A percentile compares a stretch with the other conserved stretches of the same genome.
Evolutionary conservation across 176 grass and related monocot species (phyloP).

Genomic region (Alloteropsis semialata): DNA sequence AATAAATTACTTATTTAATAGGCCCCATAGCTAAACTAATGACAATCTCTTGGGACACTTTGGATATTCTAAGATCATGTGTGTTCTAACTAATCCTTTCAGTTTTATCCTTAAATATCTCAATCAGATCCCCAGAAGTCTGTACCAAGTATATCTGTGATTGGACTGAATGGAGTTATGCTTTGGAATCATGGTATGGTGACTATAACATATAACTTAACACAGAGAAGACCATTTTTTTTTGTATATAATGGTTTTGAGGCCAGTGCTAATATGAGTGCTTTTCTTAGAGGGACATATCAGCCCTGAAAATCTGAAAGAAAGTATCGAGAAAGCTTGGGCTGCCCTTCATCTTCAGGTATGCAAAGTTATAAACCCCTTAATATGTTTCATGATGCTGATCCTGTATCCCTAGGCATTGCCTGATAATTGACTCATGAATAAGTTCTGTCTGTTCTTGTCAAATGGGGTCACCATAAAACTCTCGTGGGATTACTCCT

Average conservation of each 20-base stretch:
- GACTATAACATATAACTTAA: conserved; percentile 8
- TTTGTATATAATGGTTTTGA: not conserved
- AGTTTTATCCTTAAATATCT: conserved; percentile 58
- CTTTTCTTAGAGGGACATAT: conserved; percentile 69
- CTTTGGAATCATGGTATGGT: conserved; percentile 86
- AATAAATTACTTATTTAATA: not conserved
- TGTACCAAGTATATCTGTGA: conserved; percentile 75
- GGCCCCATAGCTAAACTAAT: not conserved
- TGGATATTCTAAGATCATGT: not conserved
- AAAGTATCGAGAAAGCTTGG: conserved; percentile 77
- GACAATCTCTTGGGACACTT: not conserved
- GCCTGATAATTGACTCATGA: not conserved
- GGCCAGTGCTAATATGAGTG: conserved; percentile 13
- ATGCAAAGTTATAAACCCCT: not conserved
- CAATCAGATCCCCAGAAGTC: conserved; percentile 83
- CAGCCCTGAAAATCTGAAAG: conserved; percentile 60
- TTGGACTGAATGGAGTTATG: conserved; percentile 89
- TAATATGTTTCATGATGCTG: not conserved
- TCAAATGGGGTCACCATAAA: not conserved
- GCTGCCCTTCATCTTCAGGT: conserved; percentile 77
- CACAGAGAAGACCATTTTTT: not conserved
- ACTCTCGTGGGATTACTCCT: not conserved
- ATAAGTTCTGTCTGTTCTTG: not conserved
- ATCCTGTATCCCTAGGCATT: not conserved
- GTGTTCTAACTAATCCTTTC: conserved; percentile 16